These are phyloP conservation scores for Sporisorium graminicola DNA, from an alignment of 1,284 basidiomycete genomes.

Conservation along the genomic window DNA sequence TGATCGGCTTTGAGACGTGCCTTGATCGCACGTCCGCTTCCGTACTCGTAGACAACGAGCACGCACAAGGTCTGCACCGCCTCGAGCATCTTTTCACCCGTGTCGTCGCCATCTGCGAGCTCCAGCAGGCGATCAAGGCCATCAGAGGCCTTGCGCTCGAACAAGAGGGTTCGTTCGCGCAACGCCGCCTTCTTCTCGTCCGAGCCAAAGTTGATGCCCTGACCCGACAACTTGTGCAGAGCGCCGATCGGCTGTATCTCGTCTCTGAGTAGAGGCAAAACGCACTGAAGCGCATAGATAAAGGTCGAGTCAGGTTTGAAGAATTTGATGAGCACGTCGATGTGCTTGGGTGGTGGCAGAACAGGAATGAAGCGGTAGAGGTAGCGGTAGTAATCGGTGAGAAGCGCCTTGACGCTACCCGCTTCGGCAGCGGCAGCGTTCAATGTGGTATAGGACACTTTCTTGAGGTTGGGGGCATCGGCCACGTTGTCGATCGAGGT, in stretches of 20 bases:
- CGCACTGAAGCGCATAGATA: slow-evolving; percentile 57
- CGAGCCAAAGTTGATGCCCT: slow-evolving; percentile 57
- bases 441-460: slow-evolving; percentile 21
- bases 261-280: slow-evolving; percentile 55
- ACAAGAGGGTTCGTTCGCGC: slow-evolving; percentile 42
- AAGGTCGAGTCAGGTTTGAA: slow-evolving; percentile 56
- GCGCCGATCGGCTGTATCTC: slow-evolving; percentile 54
- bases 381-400: slow-evolving; percentile 61
- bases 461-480: slow-evolving; percentile 24
- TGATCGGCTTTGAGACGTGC: slow-evolving; percentile 64
- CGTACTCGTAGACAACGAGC: slow-evolving; percentile 62
- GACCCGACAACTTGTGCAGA: slow-evolving; percentile 41
- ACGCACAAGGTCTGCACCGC: slow-evolving; percentile 61
- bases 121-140: slow-evolving; percentile 59
- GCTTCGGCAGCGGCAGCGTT: slow-evolving; percentile 36
- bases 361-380: slow-evolving; percentile 65
- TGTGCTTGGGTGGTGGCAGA: slow-evolving; percentile 48
- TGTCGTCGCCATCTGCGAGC: slow-evolving; percentile 40
- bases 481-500: slow-evolving; percentile 19
- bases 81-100: slow-evolving; percentile 51
- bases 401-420: slow-evolving; percentile 38
- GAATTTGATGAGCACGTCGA: slow-evolving; percentile 42
- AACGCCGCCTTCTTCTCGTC: slow-evolving; percentile 52
- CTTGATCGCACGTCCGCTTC: slow-evolving; percentile 62
- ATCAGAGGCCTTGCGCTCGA: slow-evolving; percentile 55